Evolutionary conservation across 1,284 basidiomycete genomes (phyloP), one percentile per base, ranked within the genome.

Genomic region (Cerrena zonata): DNA sequence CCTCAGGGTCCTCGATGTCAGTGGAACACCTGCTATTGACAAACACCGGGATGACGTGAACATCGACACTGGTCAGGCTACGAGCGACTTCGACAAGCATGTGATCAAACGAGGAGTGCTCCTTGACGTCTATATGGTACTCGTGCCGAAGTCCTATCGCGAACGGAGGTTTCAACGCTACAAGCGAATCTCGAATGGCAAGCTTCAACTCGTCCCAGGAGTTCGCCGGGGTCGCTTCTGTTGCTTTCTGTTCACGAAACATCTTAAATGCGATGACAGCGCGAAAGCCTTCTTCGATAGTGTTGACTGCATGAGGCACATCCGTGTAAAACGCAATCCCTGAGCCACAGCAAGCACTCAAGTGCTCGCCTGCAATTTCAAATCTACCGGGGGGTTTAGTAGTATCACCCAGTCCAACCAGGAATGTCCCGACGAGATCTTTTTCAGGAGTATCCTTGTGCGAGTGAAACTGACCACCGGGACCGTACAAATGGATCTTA

Each of bases 271-370:
- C 65, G 37, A 68, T 60, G 21, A 61, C 59, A 4, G 65, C 67
- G 7, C 67, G 60, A 45, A 66, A 59, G 5, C 61, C 57, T 0
- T 41, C 10, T 13, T 21, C 15, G 36, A 68, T 37, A 11, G 50
- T 26, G 4, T 36, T 36, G 37, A 68, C 60, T 1, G 38, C 22
- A 54, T 74, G 69, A 10, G 67, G 63, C 41, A 69, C 65, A 53
- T 74, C 70, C 1, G 71, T 65, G 54, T 68, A 70, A 51, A 73
- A 71, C 0, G 67, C 68, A 19, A 64, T 60, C 67, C 68, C 70
- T 2, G 43, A 27, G 0, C 61, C 56, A 7, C 45, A 18, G 25
- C 52, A 25, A 1, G 63, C 61, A 2, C 11, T 37, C n/a, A 50
- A 43, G 2, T 22, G 18, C 5, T 49, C 25, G 10, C 48, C 51